A percentile compares a stretch with the other conserved stretches of the same genome.
Evolutionary conservation across 2,329 filamentous ascomycete genomes (phyloP).

Genomic region (Alternaria postmessia): DNA sequence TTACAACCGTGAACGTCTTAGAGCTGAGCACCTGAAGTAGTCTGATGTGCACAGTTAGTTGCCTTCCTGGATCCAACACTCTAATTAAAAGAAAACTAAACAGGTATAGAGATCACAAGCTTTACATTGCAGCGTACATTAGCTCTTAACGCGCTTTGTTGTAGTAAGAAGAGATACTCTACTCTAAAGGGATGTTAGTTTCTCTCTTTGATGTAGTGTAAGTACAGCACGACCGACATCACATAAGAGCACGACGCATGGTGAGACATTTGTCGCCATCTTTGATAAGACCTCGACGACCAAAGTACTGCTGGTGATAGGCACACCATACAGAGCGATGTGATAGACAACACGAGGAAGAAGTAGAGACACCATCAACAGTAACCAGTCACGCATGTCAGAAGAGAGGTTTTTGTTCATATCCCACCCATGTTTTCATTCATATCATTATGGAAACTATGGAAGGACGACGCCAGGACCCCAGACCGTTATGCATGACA

Average conservation of each 20-base stretch:
- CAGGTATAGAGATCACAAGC: too few species aligned
- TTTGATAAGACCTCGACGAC: not conserved
- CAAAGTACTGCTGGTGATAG: not conserved
- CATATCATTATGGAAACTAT: slow-evolving; percentile 51
- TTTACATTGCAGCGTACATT: too few species aligned
- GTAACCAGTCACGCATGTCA: not conserved
- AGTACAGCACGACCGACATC: not conserved
- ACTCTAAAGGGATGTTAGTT: too few species aligned
- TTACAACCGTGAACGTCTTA: too few species aligned
- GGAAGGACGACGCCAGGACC: slow-evolving; percentile 49
- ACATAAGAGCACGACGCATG: not conserved
- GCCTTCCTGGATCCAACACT: too few species aligned
- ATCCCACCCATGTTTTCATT: slow-evolving; percentile 51
- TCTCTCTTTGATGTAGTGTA: too few species aligned
- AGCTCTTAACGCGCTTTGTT: too few species aligned
- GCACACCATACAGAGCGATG: not conserved
- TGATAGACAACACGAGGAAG: too few species aligned
- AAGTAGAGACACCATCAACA: not conserved
- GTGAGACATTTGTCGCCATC: not conserved
- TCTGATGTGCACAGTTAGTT: too few species aligned
- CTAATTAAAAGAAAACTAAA: too few species aligned
- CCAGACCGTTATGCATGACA: slow-evolving; percentile 50
- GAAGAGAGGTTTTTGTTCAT: slow-evolving; percentile 4
- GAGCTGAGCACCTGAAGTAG: too few species aligned
- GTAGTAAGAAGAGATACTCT: too few species aligned